phyloP scores from a whole-genome alignment of 1,139 yeast genomes.

The Hemisphaericaspora lyxosophila region DNA sequence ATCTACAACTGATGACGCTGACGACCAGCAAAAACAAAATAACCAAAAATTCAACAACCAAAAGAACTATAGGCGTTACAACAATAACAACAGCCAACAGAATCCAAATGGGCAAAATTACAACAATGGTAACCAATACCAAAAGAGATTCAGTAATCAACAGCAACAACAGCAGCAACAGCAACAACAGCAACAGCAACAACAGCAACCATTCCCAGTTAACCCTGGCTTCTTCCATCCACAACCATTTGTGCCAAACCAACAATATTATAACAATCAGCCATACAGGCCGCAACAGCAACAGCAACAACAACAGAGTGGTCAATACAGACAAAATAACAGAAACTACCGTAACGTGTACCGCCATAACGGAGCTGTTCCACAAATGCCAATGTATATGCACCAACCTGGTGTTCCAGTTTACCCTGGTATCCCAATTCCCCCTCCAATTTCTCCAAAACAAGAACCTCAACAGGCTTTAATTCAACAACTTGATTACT shows the following conservation, averaged over 20 bases:
- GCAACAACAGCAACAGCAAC: constrained; percentile 16
- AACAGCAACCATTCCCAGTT: constrained; percentile 9
- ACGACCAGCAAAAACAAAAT: constrained; percentile 5
- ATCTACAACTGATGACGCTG: constrained; percentile 1
- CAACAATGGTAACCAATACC: constrained; percentile 16
- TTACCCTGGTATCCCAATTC: constrained; percentile 33
- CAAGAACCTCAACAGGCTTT: constrained; percentile 49
- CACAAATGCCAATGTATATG: constrained; percentile 7
- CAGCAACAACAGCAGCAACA: constrained; percentile 14
- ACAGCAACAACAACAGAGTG: constrained; percentile 3
- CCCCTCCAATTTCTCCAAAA: constrained; percentile 51
- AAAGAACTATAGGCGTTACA: constrained; percentile 18
- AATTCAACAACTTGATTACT: constrained; percentile 78
- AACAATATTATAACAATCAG: constrained; percentile 23
- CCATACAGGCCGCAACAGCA: constrained; percentile 23
- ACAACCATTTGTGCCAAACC: constrained; percentile 26
- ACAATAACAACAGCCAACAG: constrained; percentile 8
- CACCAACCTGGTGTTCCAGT: constrained; percentile 2
- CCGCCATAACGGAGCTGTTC: constrained; percentile 11
- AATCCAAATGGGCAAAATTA: constrained; percentile 9
- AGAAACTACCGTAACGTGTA: constrained; percentile 13
- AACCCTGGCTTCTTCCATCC: constrained; percentile 25
- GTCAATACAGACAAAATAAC: constrained; percentile 11
- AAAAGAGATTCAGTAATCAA: constrained; percentile 15
- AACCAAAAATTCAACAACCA: constrained; percentile 13